phyloP scores from a whole-genome alignment of 495 filamentous ascomycete genomes.

The Amniculicola lignicola region DNA sequence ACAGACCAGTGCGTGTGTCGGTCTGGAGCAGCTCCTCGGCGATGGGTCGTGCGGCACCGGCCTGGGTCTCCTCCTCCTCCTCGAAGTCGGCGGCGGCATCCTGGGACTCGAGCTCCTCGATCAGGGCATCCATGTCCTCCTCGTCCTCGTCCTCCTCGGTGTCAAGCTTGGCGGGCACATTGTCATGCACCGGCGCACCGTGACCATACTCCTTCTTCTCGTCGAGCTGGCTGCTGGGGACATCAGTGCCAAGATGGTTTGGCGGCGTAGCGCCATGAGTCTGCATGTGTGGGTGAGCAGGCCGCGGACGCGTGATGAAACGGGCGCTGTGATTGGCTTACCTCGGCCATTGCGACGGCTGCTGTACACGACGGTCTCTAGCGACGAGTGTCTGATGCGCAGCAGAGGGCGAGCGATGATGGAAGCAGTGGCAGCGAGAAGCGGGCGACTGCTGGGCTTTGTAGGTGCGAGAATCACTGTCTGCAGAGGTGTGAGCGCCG shows the following conservation, averaged over 20 bases:
- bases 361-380: background rate
- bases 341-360: conserved; percentile 28
- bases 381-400: conserved; percentile 2
- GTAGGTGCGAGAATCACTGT: conserved; percentile 9
- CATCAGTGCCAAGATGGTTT: conserved; percentile 32
- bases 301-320: background rate
- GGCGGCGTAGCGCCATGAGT: conserved; percentile 25
- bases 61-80: conserved; percentile 51
- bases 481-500: conserved; percentile 6
- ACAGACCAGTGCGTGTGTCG: conserved; percentile 66
- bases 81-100: conserved; percentile 62
- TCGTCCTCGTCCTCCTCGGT: conserved; percentile 65
- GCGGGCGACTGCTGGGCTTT: background rate
- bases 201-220: conserved; percentile 38
- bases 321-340: conserved; percentile 17
- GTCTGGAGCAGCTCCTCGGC: conserved; percentile 70
- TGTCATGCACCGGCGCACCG: conserved; percentile 29
- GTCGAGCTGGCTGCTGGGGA: conserved; percentile 30
- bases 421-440: background rate
- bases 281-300: conserved; percentile 19
- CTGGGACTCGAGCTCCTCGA: conserved; percentile 75
- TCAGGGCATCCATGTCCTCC: conserved; percentile 75
- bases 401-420: conserved; percentile 1
- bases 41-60: conserved; percentile 52
- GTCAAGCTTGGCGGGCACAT: conserved; percentile 45